phyloP scores from a whole-genome alignment of 768 basidiomycete species.

The Amanita rubescens region DNA sequence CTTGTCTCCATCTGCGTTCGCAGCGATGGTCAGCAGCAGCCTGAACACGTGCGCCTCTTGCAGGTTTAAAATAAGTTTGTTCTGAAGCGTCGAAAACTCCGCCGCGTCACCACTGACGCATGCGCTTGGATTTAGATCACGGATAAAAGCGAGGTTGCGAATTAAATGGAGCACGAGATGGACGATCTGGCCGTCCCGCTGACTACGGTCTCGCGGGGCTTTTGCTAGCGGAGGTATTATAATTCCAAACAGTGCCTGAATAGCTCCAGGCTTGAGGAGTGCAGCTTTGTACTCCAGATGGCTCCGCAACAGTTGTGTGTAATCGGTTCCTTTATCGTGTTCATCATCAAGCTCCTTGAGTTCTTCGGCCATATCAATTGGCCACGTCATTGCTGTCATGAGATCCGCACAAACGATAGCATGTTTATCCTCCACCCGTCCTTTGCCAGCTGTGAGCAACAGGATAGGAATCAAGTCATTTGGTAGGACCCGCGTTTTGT shows the following conservation, averaged over 20 bases:
- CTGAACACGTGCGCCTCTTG: slow-evolving; percentile 67
- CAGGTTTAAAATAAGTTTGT: slow-evolving; percentile 62
- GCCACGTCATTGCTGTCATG: slow-evolving; percentile 98
- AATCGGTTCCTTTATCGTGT: slow-evolving; percentile 76
- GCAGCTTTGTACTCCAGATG: slow-evolving; percentile 89
- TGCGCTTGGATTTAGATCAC: slow-evolving; percentile 70
- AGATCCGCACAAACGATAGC: slow-evolving; percentile 83
- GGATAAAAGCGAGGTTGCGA: slow-evolving; percentile 92
- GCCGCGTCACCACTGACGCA: slow-evolving; percentile 70
- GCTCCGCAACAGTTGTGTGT: slow-evolving; percentile 72
- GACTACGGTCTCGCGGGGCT: slow-evolving; percentile 54
- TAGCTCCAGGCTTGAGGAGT: slow-evolving; percentile 57
- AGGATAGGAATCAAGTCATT: slow-evolving; percentile 89
- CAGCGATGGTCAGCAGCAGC: slow-evolving; percentile 78
- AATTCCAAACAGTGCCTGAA: slow-evolving; percentile 68
- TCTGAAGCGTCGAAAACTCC: slow-evolving; percentile 73
- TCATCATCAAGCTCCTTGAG: slow-evolving; percentile 88
- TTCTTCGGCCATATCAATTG: slow-evolving; percentile 92
- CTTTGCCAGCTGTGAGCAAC: slow-evolving; percentile 70
- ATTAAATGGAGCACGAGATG: slow-evolving; percentile 84
- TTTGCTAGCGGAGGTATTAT: slow-evolving; percentile 76
- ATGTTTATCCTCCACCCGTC: slow-evolving; percentile 71
- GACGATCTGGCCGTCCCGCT: slow-evolving; percentile 81
- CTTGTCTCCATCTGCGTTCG: slow-evolving; percentile 68
- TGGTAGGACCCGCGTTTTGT: slow-evolving; percentile 75